phyloP scores from a whole-genome alignment of 2,329 filamentous ascomycete genomes.

The Chaetomium sp. region DNA sequence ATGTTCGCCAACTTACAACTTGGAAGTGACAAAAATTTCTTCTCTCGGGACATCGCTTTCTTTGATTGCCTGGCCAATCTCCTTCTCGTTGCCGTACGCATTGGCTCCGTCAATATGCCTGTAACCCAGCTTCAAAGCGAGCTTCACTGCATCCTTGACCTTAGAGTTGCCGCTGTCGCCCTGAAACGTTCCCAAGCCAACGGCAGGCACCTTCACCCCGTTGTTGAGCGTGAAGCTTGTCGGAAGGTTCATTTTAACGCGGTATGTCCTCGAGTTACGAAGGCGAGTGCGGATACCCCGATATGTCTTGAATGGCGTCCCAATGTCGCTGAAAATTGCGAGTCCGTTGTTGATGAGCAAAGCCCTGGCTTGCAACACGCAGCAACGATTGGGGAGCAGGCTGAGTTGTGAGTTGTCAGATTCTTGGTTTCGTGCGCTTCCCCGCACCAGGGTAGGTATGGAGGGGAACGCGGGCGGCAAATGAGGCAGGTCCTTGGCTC shows the following conservation, averaged over 20 bases:
- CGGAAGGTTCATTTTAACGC: constrained; percentile 18
- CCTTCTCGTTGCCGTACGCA: constrained; percentile 26
- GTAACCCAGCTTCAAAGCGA: constrained; percentile 24
- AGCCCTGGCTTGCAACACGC: too few species aligned
- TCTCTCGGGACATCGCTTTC: constrained; percentile 24
- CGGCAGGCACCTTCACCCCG: constrained; percentile 19
- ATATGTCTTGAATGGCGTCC: too few species aligned
- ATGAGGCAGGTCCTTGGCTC: too few species aligned
- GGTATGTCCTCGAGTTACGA: too few species aligned
- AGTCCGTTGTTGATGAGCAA: too few species aligned
- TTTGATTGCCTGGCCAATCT: constrained; percentile 26
- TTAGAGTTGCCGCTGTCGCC: constrained; percentile 21
- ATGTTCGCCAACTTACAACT: constrained; percentile 19
- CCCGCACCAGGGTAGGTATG: too few species aligned
- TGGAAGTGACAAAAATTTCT: constrained; percentile 27
- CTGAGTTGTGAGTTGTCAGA: too few species aligned
- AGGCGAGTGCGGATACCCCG: too few species aligned
- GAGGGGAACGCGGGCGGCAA: too few species aligned
- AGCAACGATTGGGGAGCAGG: too few species aligned
- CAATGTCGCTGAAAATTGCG: too few species aligned
- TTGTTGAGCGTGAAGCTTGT: constrained; percentile 21
- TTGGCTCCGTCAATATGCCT: constrained; percentile 26
- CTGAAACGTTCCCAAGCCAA: constrained; percentile 26
- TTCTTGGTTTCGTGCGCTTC: too few species aligned
- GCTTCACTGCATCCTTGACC: constrained; percentile 25